Evolutionary conservation across 2,329 filamentous ascomycete genomes (phyloP).

Genomic region (Neonectria ditissima): DNA sequence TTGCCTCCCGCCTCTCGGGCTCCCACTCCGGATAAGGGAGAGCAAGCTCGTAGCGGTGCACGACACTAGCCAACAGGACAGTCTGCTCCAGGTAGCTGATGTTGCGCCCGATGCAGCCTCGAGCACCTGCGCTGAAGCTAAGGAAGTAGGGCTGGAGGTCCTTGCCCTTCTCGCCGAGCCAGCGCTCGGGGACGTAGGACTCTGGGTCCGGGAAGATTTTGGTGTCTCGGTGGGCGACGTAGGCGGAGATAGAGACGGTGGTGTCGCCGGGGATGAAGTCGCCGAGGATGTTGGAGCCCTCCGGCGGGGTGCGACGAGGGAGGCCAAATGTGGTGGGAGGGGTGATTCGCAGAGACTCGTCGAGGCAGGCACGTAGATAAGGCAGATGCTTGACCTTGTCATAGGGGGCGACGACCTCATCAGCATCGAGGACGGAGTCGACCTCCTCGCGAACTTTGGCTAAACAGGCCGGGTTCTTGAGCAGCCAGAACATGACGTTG

Average conservation of each 20-base stretch:
- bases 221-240: constrained; percentile 54
- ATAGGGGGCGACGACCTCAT: constrained; percentile 60
- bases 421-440: constrained; percentile 56
- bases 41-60: constrained; percentile 57
- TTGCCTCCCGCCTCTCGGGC: constrained; percentile 35
- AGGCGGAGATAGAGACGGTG: constrained; percentile 53
- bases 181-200: constrained; percentile 55
- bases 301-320: constrained; percentile 44
- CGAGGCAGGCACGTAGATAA: constrained; percentile 64
- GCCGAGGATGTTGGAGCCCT: constrained; percentile 47
- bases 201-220: constrained; percentile 55
- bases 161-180: constrained; percentile 51
- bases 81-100: constrained; percentile 60
- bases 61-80: constrained; percentile 55
- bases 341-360: constrained; percentile 57
- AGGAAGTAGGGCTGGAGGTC: constrained; percentile 54
- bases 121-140: constrained; percentile 55
- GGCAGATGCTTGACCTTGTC: constrained; percentile 63
- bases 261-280: constrained; percentile 53
- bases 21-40: constrained; percentile 37
- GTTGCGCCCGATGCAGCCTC: constrained; percentile 57
- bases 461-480: constrained; percentile 58
- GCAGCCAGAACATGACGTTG: constrained; percentile 64
- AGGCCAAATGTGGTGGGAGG: constrained; percentile 46
- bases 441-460: constrained; percentile 58